These are phyloP conservation scores for Candida nanaspora DNA, from an alignment of 805 yeast species.

Conservation along the genomic window DNA sequence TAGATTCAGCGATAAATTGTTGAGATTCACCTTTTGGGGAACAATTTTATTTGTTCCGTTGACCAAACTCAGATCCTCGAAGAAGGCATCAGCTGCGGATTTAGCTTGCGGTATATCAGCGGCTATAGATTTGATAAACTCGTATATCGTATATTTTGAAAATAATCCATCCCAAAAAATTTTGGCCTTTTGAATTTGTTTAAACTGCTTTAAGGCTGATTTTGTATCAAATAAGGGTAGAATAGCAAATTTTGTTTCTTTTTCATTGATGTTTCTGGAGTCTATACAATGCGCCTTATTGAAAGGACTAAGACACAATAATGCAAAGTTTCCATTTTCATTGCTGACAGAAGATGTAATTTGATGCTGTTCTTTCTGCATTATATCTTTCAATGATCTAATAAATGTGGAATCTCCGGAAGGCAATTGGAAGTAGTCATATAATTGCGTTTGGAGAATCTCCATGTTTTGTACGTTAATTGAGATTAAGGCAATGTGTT, in stretches of 20 bases:
- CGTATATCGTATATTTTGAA: not conserved
- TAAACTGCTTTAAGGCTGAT: not conserved
- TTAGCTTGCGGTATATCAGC: not conserved
- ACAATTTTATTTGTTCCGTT: too few species aligned
- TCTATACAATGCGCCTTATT: not conserved
- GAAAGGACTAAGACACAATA: not conserved
- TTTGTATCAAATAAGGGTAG: not conserved
- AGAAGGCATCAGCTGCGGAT: too few species aligned
- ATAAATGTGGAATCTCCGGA: not conserved
- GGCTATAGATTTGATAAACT: not conserved
- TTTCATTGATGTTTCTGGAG: not conserved
- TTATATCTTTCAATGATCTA: not conserved
- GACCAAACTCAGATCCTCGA: too few species aligned
- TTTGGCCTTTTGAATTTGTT: not conserved
- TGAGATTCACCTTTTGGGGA: too few species aligned
- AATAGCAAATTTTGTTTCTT: not conserved
- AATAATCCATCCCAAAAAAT: not conserved
- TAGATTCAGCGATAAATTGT: too few species aligned
- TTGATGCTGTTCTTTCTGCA: not conserved
- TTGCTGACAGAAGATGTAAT: not conserved
- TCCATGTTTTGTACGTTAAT: not conserved
- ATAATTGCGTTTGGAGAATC: not conserved
- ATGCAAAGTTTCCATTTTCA: not conserved
- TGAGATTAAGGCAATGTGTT: slow-evolving; percentile 3
- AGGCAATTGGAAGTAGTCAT: not conserved